Evolutionary conservation across 805 yeast species (phyloP).

Genomic region (Priceomyces carsonii): DNA sequence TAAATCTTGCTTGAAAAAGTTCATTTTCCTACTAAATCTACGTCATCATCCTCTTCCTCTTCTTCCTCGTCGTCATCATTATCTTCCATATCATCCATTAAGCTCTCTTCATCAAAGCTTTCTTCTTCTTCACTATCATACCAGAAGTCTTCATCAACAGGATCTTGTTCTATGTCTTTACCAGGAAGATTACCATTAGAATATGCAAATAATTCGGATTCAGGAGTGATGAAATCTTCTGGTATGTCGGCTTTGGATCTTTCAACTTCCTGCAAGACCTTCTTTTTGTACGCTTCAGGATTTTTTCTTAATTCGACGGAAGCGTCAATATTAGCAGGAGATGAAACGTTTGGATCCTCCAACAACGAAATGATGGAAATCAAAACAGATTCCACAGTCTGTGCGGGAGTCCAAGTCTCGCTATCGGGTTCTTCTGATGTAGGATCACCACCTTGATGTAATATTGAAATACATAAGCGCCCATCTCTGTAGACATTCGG

Average conservation of each 20-base stretch:
- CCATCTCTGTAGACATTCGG: slow-evolving; percentile 97
- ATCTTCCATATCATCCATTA: slow-evolving; percentile 48
- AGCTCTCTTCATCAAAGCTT: slow-evolving; percentile 47
- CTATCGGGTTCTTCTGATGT: slow-evolving; percentile 89
- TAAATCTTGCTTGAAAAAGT: no score
- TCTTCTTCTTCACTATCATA: slow-evolving; percentile 57
- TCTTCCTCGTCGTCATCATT: slow-evolving; percentile 59
- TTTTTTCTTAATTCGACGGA: slow-evolving; percentile 86
- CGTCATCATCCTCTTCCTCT: slow-evolving; percentile 58
- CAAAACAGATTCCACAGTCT: slow-evolving; percentile 87
- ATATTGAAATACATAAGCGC: slow-evolving; percentile 84
- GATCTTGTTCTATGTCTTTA: slow-evolving; percentile 51
- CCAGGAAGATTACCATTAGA: slow-evolving; percentile 30
- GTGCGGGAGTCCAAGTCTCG: slow-evolving; percentile 94
- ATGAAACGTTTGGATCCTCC: slow-evolving; percentile 89
- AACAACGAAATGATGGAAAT: slow-evolving; percentile 86
- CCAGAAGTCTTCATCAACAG: slow-evolving; percentile 82
- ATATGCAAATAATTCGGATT: slow-evolving; percentile 51
- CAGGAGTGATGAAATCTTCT: slow-evolving; percentile 79
- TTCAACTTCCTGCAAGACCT: slow-evolving; percentile 80
- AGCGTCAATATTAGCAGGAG: slow-evolving; percentile 97
- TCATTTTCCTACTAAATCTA: slow-evolving; percentile 14
- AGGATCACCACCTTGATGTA: slow-evolving; percentile 90
- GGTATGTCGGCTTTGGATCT: slow-evolving; percentile 86
- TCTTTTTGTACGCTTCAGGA: slow-evolving; percentile 70